phyloP scores from a whole-genome alignment of 2,329 filamentous ascomycete genomes.

The Aspergillus fumigatus region DNA sequence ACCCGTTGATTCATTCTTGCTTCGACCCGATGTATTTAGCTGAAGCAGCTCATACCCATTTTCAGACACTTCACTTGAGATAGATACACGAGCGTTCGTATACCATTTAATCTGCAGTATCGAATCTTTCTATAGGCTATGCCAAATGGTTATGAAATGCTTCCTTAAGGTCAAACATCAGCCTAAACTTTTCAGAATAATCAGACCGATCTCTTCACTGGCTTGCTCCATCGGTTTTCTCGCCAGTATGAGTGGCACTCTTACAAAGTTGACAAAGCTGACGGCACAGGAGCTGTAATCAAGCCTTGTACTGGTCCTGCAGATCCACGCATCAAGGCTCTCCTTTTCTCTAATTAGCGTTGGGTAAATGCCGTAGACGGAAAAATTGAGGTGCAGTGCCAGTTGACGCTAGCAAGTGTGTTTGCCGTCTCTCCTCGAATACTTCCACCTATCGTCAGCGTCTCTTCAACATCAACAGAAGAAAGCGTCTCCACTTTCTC shows the following conservation, averaged over 20 bases:
- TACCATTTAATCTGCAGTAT: neutral
- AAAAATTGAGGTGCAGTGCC: slow-evolving; percentile 3
- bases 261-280: too few relatives aligned
- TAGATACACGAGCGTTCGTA: neutral
- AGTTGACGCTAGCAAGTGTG: neutral
- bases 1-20: neutral
- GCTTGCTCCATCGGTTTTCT: too few relatives aligned
- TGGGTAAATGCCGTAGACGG: slow-evolving; percentile 2
- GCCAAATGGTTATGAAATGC: neutral
- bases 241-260: too few relatives aligned
- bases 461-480: neutral
- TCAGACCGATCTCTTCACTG: too few relatives aligned
- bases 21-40: neutral
- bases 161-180: neutral
- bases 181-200: neutral
- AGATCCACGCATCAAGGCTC: too few relatives aligned
- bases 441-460: slow-evolving; percentile 15
- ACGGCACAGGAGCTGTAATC: too few relatives aligned
- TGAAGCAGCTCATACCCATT: neutral
- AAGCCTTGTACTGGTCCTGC: neutral
- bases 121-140: neutral
- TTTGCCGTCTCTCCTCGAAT: slow-evolving; percentile 3
- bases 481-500: neutral
- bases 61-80: neutral
- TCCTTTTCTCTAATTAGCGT: neutral